Percentiles rank a stretch among this genome's conserved stretches.
phyloP scores from a whole-genome alignment of 169 alveolate genomes.

The Babesia gibsoni region DNA sequence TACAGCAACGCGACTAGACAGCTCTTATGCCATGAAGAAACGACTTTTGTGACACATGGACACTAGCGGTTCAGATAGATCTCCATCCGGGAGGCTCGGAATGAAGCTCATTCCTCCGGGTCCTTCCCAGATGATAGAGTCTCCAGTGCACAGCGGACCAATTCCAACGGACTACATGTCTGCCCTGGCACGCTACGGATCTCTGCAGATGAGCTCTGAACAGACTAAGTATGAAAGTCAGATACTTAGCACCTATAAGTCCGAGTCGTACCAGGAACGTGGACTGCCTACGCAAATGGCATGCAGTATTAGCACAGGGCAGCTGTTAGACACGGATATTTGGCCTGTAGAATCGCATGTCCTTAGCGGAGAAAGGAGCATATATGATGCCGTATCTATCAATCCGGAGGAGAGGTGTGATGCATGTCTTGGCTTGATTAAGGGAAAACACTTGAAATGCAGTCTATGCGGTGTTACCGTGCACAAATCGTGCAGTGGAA shows the following conservation, averaged over 20 bases:
- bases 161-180: constrained; percentile 57
- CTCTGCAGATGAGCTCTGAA: neutral
- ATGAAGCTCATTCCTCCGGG: no score
- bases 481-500: constrained; percentile 3
- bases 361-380: neutral
- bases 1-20: no score
- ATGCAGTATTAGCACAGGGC: neutral
- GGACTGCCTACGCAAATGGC: no score
- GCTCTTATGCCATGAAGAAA: no score
- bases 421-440: constrained; percentile 25
- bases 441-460: neutral
- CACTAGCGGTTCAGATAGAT: no score
- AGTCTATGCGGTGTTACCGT: neutral
- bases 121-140: neutral
- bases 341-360: constrained; percentile 1
- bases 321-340: neutral
- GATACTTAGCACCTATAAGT: neutral
- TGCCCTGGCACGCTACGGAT: constrained; percentile 49
- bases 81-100: no score
- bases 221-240: neutral
- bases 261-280: no score
- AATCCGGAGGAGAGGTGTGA: constrained; percentile 23
- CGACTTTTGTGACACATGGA: no score
- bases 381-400: neutral
- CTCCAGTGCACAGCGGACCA: neutral